Evolutionary conservation across 805 yeast genomes (phyloP).

Genomic region (Myxozyma sirexii): DNA sequence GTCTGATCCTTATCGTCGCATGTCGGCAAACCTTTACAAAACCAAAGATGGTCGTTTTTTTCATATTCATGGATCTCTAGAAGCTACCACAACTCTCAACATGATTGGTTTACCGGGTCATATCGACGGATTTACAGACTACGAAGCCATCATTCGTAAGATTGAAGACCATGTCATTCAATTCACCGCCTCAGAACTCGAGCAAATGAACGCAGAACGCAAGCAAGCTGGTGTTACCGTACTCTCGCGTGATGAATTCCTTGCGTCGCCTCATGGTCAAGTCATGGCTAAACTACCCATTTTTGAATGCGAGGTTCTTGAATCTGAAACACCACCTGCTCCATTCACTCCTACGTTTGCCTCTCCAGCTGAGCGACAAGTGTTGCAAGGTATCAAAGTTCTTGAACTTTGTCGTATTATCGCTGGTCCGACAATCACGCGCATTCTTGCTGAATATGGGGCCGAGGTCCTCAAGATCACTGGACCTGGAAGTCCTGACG

Average conservation of each 20-base stretch:
- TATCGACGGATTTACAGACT: conserved; percentile 37
- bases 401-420: conserved; percentile 43
- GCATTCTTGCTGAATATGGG: conserved; percentile 44
- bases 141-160: conserved; percentile 38
- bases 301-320: conserved; percentile 33
- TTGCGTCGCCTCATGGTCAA: conserved; percentile 42
- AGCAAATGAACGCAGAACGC: conserved; percentile 39
- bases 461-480: conserved; percentile 44
- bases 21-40: conserved; percentile 44
- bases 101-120: conserved; percentile 44
- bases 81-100: conserved; percentile 41
- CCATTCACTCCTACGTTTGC: conserved; percentile 29
- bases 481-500: conserved; percentile 40
- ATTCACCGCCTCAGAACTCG: conserved; percentile 41
- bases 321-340: conserved; percentile 40
- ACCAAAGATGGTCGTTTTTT: conserved; percentile 37
- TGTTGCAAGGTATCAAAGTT: conserved; percentile 43
- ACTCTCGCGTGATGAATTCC: conserved; percentile 41
- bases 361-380: conserved; percentile 25
- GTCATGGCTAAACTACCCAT: conserved; percentile 35
- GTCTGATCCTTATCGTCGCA: conserved; percentile 40
- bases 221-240: conserved; percentile 45
- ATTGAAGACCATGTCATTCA: conserved; percentile 27
- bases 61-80: conserved; percentile 45
- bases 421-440: conserved; percentile 45